phyloP scores from a whole-genome alignment of 2,329 filamentous ascomycete species.

The Penicillium sp. region DNA sequence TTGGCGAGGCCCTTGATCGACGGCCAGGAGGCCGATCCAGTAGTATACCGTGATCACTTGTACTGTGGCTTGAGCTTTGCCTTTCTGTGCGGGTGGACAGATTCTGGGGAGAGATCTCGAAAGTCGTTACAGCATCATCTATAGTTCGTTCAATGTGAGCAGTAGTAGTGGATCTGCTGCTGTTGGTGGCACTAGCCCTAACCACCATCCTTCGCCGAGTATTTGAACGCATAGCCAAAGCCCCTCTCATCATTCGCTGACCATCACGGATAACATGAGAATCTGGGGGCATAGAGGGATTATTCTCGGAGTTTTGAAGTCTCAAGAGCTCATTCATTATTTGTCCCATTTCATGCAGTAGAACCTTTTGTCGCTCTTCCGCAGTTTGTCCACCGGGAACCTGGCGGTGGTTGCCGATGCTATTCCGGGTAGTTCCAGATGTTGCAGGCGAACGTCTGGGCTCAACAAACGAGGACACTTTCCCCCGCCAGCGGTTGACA shows the following conservation, averaged over 20 bases:
- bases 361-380: not conserved
- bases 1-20: not conserved
- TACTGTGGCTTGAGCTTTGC: not conserved
- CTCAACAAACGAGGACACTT: conserved; percentile 7
- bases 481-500: conserved; percentile 10
- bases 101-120: not conserved
- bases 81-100: not conserved
- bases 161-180: too few species aligned
- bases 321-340: not conserved
- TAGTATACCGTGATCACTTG: not conserved
- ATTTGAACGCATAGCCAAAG: too few species aligned
- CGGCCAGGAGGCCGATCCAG: not conserved
- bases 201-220: too few species aligned
- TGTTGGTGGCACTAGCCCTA: not conserved
- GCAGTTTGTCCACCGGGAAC: not conserved
- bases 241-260: not conserved
- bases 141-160: not conserved
- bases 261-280: not conserved
- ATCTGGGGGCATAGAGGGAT: not conserved
- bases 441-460: not conserved
- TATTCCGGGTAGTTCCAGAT: not conserved
- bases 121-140: not conserved
- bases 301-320: too few species aligned
- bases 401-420: not conserved
- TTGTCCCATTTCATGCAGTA: not conserved